Evolutionary conservation across 2,329 filamentous ascomycete species (phyloP).

Genomic region (Gnomoniopsis sp.): DNA sequence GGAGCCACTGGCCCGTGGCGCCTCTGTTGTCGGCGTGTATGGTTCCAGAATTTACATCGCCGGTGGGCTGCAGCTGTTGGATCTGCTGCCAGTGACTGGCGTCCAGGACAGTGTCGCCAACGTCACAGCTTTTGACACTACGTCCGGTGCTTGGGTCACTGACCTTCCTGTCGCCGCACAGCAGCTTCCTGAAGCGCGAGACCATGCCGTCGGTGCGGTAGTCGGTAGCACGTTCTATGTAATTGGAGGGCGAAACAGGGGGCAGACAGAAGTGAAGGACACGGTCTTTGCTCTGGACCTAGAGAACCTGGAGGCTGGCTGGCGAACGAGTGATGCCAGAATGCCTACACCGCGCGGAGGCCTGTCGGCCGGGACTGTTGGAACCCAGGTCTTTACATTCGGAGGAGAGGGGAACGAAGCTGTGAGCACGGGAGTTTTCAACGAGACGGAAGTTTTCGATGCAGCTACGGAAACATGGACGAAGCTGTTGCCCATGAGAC

Average conservation of each 20-base stretch:
- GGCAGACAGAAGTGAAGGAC: slow-evolving; percentile 29
- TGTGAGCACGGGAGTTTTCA: slow-evolving; percentile 16
- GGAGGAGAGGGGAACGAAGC: slow-evolving; percentile 34
- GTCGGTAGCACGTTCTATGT: slow-evolving; percentile 33
- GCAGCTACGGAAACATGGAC: slow-evolving; percentile 16
- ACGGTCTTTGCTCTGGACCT: slow-evolving; percentile 34
- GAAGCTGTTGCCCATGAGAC: slow-evolving; percentile 13
- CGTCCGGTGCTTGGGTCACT: slow-evolving; percentile 23
- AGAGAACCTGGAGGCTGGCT: slow-evolving; percentile 22
- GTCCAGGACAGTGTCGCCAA: slow-evolving; percentile 26
- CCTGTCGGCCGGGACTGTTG: slow-evolving; percentile 26
- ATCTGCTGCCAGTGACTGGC: slow-evolving; percentile 2
- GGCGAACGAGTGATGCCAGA: slow-evolving; percentile 23
- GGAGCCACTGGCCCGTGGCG: slow-evolving; percentile 26
- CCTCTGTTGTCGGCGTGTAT: slow-evolving; percentile 30
- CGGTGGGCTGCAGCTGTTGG: slow-evolving; percentile 32
- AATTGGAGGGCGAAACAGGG: slow-evolving; percentile 30
- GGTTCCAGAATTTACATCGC: slow-evolving; percentile 32
- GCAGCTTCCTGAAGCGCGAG: slow-evolving; percentile 30
- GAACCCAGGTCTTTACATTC: slow-evolving; percentile 29
- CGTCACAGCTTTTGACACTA: slow-evolving; percentile 30
- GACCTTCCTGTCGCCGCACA: slow-evolving; percentile 23
- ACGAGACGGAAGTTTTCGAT: slow-evolving; percentile 20
- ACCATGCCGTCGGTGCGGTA: slow-evolving; percentile 31
- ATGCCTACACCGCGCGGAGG: slow-evolving; percentile 38